Evolutionary conservation across 2,329 filamentous ascomycete species (phyloP), one percentile per base, ranked within the genome.

Genomic region (Colletotrichum cordylinicola): DNA sequence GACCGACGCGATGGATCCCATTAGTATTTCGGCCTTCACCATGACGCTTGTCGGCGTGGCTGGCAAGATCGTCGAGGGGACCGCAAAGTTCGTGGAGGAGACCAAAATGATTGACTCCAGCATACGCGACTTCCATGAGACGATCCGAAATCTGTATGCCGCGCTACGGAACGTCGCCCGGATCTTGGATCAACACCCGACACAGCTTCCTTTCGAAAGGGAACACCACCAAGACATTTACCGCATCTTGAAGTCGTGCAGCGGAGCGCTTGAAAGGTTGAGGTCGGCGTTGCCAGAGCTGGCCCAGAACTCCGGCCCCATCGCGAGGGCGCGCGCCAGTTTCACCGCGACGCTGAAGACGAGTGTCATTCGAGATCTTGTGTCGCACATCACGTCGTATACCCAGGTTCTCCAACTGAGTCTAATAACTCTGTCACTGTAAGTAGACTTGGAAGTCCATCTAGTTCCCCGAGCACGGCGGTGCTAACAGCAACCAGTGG

Each of bases 371-470:
- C 77, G 78, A 35, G 77, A 81, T 9, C 74, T 81, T 1, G 48
- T 79, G 12, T 78, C 77, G 18, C 79, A 79, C 21, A 79, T 83
- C 43, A 77, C 48, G 15, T 80, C 80, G 10, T 80, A 81, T 29
- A 80, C 80, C 21, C 77, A 78, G 56, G 65, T 82, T 21, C 73
- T 82, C 12, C 78, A 82, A 16, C 62, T 83, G 10, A 82, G 81
- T 72, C 52, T 82, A 2, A 79, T 71, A 15, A 82, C 79, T 6
- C 61, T 83, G n/a, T 79, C 81, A 7, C 76, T 83, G 62, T 77
- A 27, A 52, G 76, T 67, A n/a, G 5, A 55, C 5, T 12, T 24
- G 15, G 6, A 16, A 29, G 16, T 12, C 16, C 9, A 8, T 8
- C 56, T 16, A 29, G 16, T 29, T n/a, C 16, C 29, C 29, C 7